Evolutionary conservation across 345 rosid genomes (phyloP), one percentile per base, ranked within the genome.

Genomic region (Corchorus capsularis): DNA sequence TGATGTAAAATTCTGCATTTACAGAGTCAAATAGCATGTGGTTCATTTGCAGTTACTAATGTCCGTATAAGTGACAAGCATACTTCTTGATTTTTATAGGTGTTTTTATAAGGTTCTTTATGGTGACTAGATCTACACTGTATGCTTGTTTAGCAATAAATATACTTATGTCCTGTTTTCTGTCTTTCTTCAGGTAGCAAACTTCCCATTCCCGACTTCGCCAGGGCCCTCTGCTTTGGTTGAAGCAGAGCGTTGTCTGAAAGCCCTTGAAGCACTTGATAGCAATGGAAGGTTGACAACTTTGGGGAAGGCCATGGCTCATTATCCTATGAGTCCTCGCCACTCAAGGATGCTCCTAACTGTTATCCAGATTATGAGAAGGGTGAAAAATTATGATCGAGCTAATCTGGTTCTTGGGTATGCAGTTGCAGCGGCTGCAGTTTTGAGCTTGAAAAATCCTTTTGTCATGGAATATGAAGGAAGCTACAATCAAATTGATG

Each of bases 141-240:
- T 7, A 4, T 37, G 7, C 16, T 12, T 22, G 27, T 16, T 69
- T n/a, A 49, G 39, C 8, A 69, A 60, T 60, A 41, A 73, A 22
- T 19, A 46, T 60, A n/a, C n/a, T 46, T 71, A 6, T 75, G 8
- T 71, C 57, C 12, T 47, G 17, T 17, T 39, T 60, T 45, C n/a
- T 60, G 8, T 64, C 3, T 66, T 67, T 63, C 35, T 47, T 15
- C 86, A 95, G 99, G 98, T 95, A 55, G 87, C 81, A 67, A 89
- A 92, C 83, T 95, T 93, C 79, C 99, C 98, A 37, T 95, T 95
- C 81, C 99, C 98, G 37, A 95, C 99, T 73, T 90, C 96, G 59
- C 99, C 98, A 0, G 85, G 85, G 62, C 69, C 85, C 55, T 71
- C 82, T 61, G 87, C 98, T 64, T 77, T 95, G 82, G 76, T 64